Evolutionary conservation across 768 basidiomycete genomes (phyloP).

Genomic region (Thelephora ganbajun): DNA sequence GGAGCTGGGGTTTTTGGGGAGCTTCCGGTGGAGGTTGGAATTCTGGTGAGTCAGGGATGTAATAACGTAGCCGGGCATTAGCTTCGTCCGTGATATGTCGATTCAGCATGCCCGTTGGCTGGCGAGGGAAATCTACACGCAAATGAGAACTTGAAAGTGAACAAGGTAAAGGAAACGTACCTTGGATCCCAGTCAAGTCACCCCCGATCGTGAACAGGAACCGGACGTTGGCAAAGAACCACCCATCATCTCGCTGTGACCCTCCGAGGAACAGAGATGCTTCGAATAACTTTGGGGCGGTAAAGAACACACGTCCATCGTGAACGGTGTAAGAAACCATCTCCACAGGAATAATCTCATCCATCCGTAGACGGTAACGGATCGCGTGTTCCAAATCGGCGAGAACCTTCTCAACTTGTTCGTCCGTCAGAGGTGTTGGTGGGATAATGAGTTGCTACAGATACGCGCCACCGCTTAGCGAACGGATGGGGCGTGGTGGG

Average conservation of each 20-base stretch:
- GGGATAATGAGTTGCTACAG: slow-evolving; percentile 58
- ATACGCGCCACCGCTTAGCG: neutral
- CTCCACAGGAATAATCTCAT: slow-evolving; percentile 71
- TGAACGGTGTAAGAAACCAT: slow-evolving; percentile 63
- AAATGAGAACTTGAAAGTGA: neutral
- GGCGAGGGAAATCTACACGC: slow-evolving; percentile 54
- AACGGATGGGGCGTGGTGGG: neutral
- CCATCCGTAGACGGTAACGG: slow-evolving; percentile 63
- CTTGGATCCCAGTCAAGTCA: slow-evolving; percentile 59
- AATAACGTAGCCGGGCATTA: slow-evolving; percentile 50
- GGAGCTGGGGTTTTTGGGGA: slow-evolving; percentile 36
- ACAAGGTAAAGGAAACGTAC: slow-evolving; percentile 19
- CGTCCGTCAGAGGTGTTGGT: slow-evolving; percentile 49
- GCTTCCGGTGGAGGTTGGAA: slow-evolving; percentile 25
- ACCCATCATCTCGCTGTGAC: slow-evolving; percentile 53
- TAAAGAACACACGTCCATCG: slow-evolving; percentile 71
- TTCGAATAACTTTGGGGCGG: slow-evolving; percentile 58
- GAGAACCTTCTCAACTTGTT: slow-evolving; percentile 50
- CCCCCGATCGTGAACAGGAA: slow-evolving; percentile 65
- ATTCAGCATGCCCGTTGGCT: slow-evolving; percentile 47
- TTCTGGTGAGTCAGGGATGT: slow-evolving; percentile 35
- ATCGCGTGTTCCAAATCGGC: slow-evolving; percentile 64
- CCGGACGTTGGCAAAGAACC: slow-evolving; percentile 76
- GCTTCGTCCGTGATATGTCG: slow-evolving; percentile 63
- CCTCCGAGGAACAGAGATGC: slow-evolving; percentile 64